A percentile compares a stretch with the other conserved stretches of the same genome.
These are phyloP conservation scores for Ustilago hordei DNA, from an alignment of 1,284 basidiomycete genomes.

Conservation along the genomic window DNA sequence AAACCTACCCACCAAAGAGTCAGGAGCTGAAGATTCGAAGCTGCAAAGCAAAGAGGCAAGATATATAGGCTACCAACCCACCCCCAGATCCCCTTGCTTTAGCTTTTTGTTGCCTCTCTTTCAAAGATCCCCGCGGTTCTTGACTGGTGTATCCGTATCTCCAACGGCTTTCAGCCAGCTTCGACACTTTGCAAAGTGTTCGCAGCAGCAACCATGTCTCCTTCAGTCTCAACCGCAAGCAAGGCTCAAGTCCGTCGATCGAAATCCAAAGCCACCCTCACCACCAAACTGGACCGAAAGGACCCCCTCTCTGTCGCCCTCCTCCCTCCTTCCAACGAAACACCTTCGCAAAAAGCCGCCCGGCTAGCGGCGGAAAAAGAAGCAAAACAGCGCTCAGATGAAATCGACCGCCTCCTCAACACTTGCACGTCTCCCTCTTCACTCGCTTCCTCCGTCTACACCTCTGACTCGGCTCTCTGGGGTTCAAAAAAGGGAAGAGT, in stretches of 20 bases:
- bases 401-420: conserved; percentile 38
- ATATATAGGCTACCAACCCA: no score
- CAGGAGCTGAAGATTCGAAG: no score
- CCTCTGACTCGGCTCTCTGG: not conserved
- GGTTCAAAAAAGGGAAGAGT: conserved; percentile 15
- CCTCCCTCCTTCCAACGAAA: conserved; percentile 31
- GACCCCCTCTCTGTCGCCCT: conserved; percentile 35
- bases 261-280: not conserved
- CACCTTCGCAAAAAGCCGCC: conserved; percentile 3
- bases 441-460: not conserved
- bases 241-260: not conserved
- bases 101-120: no score
- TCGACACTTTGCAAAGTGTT: no score
- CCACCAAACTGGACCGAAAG: not conserved
- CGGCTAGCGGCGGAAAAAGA: conserved; percentile 19
- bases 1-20: no score
- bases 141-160: no score
- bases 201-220: conserved; percentile 16
- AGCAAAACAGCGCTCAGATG: conserved; percentile 34
- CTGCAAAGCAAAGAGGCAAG: no score
- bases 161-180: no score
- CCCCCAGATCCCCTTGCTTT: no score
- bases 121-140: no score
- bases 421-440: not conserved
- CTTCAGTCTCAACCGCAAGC: conserved; percentile 8